Evolutionary conservation across 495 filamentous ascomycete species (phyloP).

Genomic region (Annulohypoxylon maeteangense): DNA sequence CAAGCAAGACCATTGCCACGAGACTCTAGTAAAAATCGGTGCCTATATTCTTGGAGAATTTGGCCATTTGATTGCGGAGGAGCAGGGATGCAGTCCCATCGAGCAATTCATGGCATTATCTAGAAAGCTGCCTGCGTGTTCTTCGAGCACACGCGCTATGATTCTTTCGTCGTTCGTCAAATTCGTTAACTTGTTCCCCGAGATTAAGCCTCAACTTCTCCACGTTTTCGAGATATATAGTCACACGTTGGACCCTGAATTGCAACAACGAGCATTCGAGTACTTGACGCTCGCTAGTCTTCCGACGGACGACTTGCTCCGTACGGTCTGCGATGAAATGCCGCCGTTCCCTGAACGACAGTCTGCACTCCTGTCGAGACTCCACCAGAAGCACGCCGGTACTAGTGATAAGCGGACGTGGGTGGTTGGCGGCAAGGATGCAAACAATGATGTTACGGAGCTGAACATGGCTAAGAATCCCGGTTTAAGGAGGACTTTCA

Average conservation of each 20-base stretch:
- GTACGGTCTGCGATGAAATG: slow-evolving; percentile 99
- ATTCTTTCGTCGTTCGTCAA: slow-evolving; percentile 96
- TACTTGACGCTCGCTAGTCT: slow-evolving; percentile 89
- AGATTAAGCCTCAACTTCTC: slow-evolving; percentile 95
- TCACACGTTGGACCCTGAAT: slow-evolving; percentile 91
- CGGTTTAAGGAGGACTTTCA: slow-evolving; percentile 87
- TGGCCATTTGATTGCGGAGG: slow-evolving; percentile 97
- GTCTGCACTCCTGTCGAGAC: slow-evolving; percentile 87
- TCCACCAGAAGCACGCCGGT: slow-evolving; percentile 91
- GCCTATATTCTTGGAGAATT: slow-evolving; percentile 97
- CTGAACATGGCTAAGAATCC: slow-evolving; percentile 83
- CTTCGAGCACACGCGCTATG: slow-evolving; percentile 89
- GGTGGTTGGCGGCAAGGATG: slow-evolving; percentile 94
- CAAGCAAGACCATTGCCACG: slow-evolving; percentile 92
- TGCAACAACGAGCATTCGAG: slow-evolving; percentile 97
- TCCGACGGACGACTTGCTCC: slow-evolving; percentile 88
- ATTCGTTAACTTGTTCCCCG: slow-evolving; percentile 97
- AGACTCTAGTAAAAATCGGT: slow-evolving; percentile 96
- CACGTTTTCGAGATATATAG: slow-evolving; percentile 92
- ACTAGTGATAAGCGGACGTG: slow-evolving; percentile 95
- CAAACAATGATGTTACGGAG: slow-evolving; percentile 83
- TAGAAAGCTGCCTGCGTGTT: slow-evolving; percentile 87
- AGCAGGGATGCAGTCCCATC: slow-evolving; percentile 90
- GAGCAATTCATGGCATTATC: slow-evolving; percentile 97
- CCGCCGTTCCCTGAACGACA: slow-evolving; percentile 96